Percentiles rank a stretch among this genome's conserved stretches.
Conservation (phyloP, 2,329 filamentous ascomycete species). For the Alternaria alternata region DNA sequence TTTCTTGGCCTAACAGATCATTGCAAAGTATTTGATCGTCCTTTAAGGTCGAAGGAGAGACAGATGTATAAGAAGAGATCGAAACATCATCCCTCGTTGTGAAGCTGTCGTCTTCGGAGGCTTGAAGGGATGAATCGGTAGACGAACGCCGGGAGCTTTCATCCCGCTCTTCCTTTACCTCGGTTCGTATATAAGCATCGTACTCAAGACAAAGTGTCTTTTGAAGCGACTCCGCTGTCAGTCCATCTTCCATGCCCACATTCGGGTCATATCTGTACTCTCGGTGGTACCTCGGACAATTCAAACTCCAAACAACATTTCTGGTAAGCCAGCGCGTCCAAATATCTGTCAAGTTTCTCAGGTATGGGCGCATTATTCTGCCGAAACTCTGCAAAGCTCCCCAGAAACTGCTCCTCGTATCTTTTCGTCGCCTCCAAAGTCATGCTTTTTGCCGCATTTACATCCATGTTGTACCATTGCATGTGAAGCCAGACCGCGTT, state of each 20-base stretch:
- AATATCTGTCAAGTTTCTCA: background rate
- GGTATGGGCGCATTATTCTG: too few relatives aligned
- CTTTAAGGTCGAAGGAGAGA: too few relatives aligned
- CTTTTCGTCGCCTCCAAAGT: background rate
- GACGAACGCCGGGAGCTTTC: too few relatives aligned
- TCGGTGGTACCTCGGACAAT: constrained; percentile 6
- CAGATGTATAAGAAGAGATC: too few relatives aligned
- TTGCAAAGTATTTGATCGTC: too few relatives aligned
- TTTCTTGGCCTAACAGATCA: too few relatives aligned
- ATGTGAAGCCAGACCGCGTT: constrained; percentile 9
- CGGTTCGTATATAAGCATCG: background rate
- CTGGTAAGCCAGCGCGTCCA: background rate
- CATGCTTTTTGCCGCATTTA: background rate
- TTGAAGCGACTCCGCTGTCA: background rate
- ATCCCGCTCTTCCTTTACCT: too few relatives aligned
- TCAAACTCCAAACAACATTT: constrained; percentile 6
- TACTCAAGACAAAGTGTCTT: background rate
- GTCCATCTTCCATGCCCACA: background rate
- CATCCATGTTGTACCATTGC: background rate
- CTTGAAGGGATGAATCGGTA: too few relatives aligned
- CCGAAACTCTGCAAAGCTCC: background rate
- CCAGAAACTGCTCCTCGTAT: background rate
- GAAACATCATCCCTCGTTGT: too few relatives aligned
- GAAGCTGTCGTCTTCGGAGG: too few relatives aligned
- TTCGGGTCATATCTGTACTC: constrained; percentile 26